phyloP scores from a whole-genome alignment of 176 grass and related monocot genomes.

The Ananas comosus region DNA sequence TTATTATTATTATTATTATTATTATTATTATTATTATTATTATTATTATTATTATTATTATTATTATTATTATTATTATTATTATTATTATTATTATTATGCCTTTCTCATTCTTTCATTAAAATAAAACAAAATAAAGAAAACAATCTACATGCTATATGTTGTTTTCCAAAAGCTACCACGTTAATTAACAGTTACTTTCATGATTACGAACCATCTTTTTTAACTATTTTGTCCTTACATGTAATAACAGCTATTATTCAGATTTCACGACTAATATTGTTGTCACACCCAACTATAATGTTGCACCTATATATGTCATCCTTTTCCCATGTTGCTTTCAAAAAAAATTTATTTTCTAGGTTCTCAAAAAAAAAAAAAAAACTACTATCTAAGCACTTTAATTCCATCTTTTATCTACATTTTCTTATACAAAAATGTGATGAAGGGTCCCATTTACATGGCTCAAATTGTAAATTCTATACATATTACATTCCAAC shows the following conservation, averaged over 20 bases:
- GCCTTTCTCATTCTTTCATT: too few relatives aligned
- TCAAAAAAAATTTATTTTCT: not conserved
- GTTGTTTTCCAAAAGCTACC: not conserved
- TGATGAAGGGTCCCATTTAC: too few relatives aligned
- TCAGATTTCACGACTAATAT: not conserved
- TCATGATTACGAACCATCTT: not conserved
- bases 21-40: too few relatives aligned
- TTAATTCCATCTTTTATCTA: not conserved
- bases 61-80: too few relatives aligned
- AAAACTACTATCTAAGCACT: too few relatives aligned
- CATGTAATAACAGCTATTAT: not conserved
- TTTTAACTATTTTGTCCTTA: not conserved
- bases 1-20: too few relatives aligned
- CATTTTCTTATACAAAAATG: not conserved
- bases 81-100: too few relatives aligned
- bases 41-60: too few relatives aligned
- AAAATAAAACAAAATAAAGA: not conserved
- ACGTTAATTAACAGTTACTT: not conserved
- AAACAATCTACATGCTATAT: not conserved
- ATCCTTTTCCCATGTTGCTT: not conserved
- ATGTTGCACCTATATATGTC: not conserved
- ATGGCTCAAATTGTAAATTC: too few relatives aligned
- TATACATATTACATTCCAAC: too few relatives aligned
- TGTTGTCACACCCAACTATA: not conserved
- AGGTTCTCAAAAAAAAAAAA: not conserved